Conservation (phyloP, 1,139 yeast genomes). For the Hansenula sp. region DNA sequence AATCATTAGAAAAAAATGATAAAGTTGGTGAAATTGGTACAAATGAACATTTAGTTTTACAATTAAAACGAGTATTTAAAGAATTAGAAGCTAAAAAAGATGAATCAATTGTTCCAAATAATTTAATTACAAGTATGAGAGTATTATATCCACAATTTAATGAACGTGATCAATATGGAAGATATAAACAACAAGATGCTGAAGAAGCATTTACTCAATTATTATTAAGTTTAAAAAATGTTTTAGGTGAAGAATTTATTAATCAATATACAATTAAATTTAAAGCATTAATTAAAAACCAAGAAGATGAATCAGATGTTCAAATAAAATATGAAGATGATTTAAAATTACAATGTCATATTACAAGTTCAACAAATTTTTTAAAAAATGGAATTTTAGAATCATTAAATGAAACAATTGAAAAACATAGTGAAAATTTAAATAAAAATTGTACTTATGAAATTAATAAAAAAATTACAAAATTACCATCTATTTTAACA, state of each 20-base stretch:
- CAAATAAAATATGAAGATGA: slow-evolving; percentile 54
- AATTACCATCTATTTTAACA: slow-evolving; percentile 83
- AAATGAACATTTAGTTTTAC: slow-evolving; percentile 31
- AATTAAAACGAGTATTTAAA: slow-evolving; percentile 33
- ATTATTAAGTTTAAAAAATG: slow-evolving; percentile 45
- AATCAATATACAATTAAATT: slow-evolving; percentile 65
- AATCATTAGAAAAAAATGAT: slow-evolving; percentile 11
- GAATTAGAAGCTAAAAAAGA: slow-evolving; percentile 39
- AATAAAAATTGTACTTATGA: slow-evolving; percentile 69
- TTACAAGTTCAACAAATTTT: slow-evolving; percentile 79
- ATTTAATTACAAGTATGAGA: slow-evolving; percentile 61
- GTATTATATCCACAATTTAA: slow-evolving; percentile 82
- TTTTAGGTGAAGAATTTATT: slow-evolving; percentile 41
- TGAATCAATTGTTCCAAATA: slow-evolving; percentile 51
- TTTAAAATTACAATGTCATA: slow-evolving; percentile 82
- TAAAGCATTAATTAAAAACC: slow-evolving; percentile 51
- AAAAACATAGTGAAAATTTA: slow-evolving; percentile 69
- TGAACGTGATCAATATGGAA: slow-evolving; percentile 64
- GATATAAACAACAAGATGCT: slow-evolving; percentile 93
- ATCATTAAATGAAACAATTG: slow-evolving; percentile 72
- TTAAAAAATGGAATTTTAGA: slow-evolving; percentile 78
- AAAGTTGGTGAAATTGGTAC: slow-evolving; percentile 27
- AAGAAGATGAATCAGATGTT: slow-evolving; percentile 54
- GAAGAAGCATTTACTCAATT: slow-evolving; percentile 92
- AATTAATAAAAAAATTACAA: slow-evolving; percentile 62